Base-by-base conservation (phyloP, 768 basidiomycete species). In the Chiua virens region DNA sequence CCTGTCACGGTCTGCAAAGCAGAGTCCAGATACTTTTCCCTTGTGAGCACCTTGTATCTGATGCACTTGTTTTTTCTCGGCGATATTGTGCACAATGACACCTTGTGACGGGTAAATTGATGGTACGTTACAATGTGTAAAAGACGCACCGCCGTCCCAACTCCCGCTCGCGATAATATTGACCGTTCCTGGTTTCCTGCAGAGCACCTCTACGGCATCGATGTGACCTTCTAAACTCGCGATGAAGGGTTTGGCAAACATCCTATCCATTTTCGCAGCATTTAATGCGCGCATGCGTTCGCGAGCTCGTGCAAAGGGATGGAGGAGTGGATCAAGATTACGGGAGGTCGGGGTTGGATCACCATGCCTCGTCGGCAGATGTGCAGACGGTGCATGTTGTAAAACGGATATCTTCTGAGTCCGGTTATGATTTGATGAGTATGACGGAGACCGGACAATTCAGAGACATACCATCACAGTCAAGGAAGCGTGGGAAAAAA, bases 161-260 rank as follows among this genome's bases (percentile, higher is more conserved):
- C 91, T 90, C 20, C 91, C 95, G 62, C 92, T 96, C 0, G 91
- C 95, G 18, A 98, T 78, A 23, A 84, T 78, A 17, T 83, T 84
- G 21, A 97, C 73, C 1, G 87, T 82, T n/a, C 84, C 82, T 18
- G 85, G 83, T 55, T 83, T 86, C 59, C 81, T 85, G 15, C 80
- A 80, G 52, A 98, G 72, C 18, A 85, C 82, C 71, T 97, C 95
- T n/a, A 98, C 86, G 17, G 93, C 92, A 66, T 98, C 95, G 35
- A 89, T 77, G 68, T 98, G 97, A 2, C 97, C 97, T 53, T 97
- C 95, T 43, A 99, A 67, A 46, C 83, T 79, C 34, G 82, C 91
- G 15, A 99, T 77, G 62, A 98, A 98, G 0, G 97, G 97, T 62
- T 97, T 98, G n/a, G 97, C 86, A 65, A 98, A 98, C 73, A 99